Base-by-base conservation (phyloP, 1,284 basidiomycete genomes). In the Papiliotrema laurentii region DNA sequence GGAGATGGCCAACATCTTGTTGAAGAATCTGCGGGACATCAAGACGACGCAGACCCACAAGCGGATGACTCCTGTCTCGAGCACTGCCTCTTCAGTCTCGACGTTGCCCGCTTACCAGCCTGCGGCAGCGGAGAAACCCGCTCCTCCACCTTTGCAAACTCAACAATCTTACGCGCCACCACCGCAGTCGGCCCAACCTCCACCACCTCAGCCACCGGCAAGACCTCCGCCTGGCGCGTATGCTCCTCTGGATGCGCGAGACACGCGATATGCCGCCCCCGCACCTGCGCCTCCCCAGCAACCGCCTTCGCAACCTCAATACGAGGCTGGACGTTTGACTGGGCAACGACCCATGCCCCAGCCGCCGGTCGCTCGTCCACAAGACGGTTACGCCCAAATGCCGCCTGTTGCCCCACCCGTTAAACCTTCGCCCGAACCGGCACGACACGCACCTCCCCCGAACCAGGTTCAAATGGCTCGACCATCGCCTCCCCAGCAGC, bases 1-100 rank as follows among this genome's bases (percentile, higher is more conserved):
- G 94, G 96, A 97, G 74, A 96, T 90, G 53, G 96, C 96, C 35
- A 97, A 97, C 72, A 84, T 87, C 65, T 80, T 99, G 24, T 80
- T 98, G 48, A 84, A 86, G 54, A 87, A 94, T 71, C 86, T 91
- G 78, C 87, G 80, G 59, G 78, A 79, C 51, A 92, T 82, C 66
- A 89, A 83, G 68, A 61, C 80, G 73, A 71, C 69, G 22, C 72
- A 75, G 56, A 60, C 60, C 13, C 63, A 60, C 44, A 65, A 63
- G 50, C 68, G 69, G 51, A 57, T 64, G 14, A 43, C 51, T 22
- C 56, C 61, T 28, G 48, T 54, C 26, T 56, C 64, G 27, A 54
- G 64, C 6, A 59, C 58, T 13, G 38, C 59, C 33, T 58, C 66
- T 7, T 54, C 61, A n/a, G 54, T 65, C 31, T 59, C 64, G 6